Conservation (phyloP, 106 monocot genomes). For the Amphibolis antarctica region DNA sequence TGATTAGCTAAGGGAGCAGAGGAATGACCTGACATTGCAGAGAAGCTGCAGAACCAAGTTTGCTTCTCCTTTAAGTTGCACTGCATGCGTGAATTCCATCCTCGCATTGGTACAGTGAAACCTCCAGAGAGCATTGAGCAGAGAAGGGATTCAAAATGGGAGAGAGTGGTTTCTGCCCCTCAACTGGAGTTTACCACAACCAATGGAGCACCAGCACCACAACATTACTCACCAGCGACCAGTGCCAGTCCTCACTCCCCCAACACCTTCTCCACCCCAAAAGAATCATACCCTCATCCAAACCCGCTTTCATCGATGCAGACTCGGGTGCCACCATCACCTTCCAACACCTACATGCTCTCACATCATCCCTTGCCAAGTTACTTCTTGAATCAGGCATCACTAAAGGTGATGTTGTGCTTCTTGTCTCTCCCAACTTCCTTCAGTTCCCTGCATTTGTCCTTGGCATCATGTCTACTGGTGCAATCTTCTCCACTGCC, state of each 20-base stretch:
- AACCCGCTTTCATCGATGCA: conserved; percentile 58
- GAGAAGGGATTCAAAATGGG: not conserved
- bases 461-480: conserved; percentile 47
- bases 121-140: no score
- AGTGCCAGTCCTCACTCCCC: not conserved
- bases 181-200: conserved; percentile 35
- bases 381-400: conserved; percentile 22
- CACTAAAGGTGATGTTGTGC: conserved; percentile 30
- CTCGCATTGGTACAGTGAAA: no score
- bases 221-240: not conserved
- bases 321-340: conserved; percentile 25
- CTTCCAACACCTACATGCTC: conserved; percentile 29
- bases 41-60: no score
- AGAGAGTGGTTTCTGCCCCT: conserved; percentile 36
- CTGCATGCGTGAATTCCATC: no score
- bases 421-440: conserved; percentile 41
- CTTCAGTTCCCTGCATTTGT: conserved; percentile 43
- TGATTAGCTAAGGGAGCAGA: no score
- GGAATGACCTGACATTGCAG: no score
- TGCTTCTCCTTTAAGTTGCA: no score
- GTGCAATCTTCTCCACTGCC: conserved; percentile 50
- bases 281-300: conserved; percentile 20
- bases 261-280: conserved; percentile 20
- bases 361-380: conserved; percentile 16
- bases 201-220: conserved; percentile 9